These are phyloP conservation scores for Oryza brachyantha DNA, from an alignment of 176 grass and related monocot genomes.

Conservation along the genomic window DNA sequence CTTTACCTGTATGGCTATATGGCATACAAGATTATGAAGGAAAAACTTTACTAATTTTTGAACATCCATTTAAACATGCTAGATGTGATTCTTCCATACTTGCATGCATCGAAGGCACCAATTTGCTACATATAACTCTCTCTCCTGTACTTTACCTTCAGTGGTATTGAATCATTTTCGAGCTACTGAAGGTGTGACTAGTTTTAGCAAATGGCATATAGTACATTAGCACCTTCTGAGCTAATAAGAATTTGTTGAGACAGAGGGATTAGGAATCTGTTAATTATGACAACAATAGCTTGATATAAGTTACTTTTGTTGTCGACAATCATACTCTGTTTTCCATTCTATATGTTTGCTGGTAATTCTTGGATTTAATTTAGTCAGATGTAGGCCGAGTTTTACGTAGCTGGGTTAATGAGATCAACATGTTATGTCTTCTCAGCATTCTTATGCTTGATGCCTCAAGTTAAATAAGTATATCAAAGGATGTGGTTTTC, in stretches of 20 bases:
- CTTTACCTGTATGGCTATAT: too few species aligned
- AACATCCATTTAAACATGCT: not conserved
- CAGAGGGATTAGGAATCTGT: not conserved
- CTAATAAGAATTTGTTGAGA: not conserved
- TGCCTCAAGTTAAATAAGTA: constrained; percentile 1
- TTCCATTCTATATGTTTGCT: not conserved
- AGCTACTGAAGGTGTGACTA: not conserved
- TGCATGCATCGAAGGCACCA: not conserved
- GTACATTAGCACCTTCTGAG: not conserved
- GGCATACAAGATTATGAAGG: not conserved
- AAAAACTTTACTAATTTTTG: not conserved
- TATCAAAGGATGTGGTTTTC: constrained; percentile 2
- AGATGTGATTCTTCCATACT: not conserved
- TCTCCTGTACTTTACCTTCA: too few species aligned
- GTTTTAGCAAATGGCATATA: not conserved
- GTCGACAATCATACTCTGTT: not conserved
- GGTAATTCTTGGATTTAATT: constrained; percentile 3
- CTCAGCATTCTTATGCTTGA: constrained; percentile 6
- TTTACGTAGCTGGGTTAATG: not conserved
- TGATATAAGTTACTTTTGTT: not conserved
- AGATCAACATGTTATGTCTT: not conserved
- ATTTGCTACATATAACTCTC: not conserved
- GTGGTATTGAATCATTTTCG: not conserved
- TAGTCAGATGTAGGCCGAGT: not conserved
- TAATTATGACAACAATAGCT: not conserved